Conservation (phyloP, 2,329 filamentous ascomycete species). For the Magnaporthales sp. region DNA sequence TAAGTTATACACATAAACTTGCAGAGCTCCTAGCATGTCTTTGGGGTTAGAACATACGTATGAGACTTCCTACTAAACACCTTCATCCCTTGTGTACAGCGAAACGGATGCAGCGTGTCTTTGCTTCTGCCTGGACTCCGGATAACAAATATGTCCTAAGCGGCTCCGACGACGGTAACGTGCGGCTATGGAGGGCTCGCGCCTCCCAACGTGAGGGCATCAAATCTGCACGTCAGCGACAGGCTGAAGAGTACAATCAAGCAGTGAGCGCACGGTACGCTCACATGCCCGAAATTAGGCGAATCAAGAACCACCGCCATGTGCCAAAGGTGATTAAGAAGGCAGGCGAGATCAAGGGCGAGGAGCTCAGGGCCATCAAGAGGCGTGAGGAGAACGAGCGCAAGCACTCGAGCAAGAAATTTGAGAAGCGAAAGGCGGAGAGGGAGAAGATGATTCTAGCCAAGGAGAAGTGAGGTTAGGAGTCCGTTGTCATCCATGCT, state of each 20-base stretch:
- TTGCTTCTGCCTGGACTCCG: constrained; percentile 43
- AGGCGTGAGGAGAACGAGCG: constrained; percentile 88
- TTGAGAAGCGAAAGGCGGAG: constrained; percentile 43
- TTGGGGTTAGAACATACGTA: background rate
- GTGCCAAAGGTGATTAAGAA: constrained; percentile 92
- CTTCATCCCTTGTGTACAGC: constrained; percentile 55
- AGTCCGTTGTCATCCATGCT: background rate
- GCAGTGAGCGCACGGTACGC: constrained; percentile 74
- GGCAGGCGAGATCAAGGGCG: constrained; percentile 85
- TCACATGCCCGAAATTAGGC: constrained; percentile 92
- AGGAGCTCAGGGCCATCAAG: constrained; percentile 83
- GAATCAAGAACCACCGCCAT: constrained; percentile 87
- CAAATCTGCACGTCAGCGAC: constrained; percentile 75
- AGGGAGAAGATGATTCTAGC: constrained; percentile 89
- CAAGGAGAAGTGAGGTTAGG: constrained; percentile 36
- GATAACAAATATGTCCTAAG: constrained; percentile 86
- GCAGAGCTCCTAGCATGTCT: too few species aligned
- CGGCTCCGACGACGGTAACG: constrained; percentile 89
- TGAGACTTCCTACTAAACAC: constrained; percentile 50
- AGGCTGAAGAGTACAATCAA: constrained; percentile 79
- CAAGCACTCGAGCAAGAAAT: constrained; percentile 80
- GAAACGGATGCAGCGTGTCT: constrained; percentile 94
- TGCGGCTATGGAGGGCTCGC: constrained; percentile 76
- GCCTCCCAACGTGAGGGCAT: constrained; percentile 77
- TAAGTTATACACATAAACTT: background rate